These are phyloP conservation scores for Coleophoma eucalyptorum DNA, from an alignment of 2,329 filamentous ascomycete genomes.

Conservation along the genomic window DNA sequence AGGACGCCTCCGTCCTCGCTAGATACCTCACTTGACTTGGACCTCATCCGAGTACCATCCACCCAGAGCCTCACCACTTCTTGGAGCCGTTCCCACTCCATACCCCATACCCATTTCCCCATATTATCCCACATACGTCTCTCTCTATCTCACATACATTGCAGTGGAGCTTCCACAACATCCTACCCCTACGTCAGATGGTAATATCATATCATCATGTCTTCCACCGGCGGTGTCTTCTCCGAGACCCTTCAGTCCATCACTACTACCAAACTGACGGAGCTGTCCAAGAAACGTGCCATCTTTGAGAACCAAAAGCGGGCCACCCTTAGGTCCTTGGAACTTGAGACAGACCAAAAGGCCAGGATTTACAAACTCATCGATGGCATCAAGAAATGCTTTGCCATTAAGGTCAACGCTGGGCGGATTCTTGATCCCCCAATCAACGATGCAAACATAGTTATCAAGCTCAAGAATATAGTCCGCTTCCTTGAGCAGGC, in stretches of 20 bases:
- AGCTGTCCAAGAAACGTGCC: conserved; percentile 47
- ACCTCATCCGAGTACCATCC: no score
- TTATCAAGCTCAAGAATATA: conserved; percentile 34
- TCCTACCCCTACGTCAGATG: not conserved
- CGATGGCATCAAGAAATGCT: conserved; percentile 24
- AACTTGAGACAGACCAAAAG: conserved; percentile 26
- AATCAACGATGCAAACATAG: conserved; percentile 13
- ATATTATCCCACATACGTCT: no score
- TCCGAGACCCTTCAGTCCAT: conserved; percentile 51
- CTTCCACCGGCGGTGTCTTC: conserved; percentile 32
- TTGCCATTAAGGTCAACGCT: conserved; percentile 19
- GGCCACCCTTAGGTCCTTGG: conserved; percentile 29
- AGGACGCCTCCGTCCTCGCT: no score
- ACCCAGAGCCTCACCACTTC: no score
- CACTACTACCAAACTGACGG: conserved; percentile 51
- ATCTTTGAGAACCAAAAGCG: conserved; percentile 44
- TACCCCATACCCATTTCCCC: no score
- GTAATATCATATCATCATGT: conserved; percentile 21
- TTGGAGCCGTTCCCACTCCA: no score
- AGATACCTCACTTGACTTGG: no score
- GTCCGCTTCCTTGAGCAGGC: conserved; percentile 49
- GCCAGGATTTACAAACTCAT: conserved; percentile 30
- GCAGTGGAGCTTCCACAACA: not conserved
- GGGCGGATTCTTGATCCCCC: conserved; percentile 11
- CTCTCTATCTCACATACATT: no score